phyloP scores from a whole-genome alignment of 352 stramenopile genomes.

The Phytophthora sp. region DNA sequence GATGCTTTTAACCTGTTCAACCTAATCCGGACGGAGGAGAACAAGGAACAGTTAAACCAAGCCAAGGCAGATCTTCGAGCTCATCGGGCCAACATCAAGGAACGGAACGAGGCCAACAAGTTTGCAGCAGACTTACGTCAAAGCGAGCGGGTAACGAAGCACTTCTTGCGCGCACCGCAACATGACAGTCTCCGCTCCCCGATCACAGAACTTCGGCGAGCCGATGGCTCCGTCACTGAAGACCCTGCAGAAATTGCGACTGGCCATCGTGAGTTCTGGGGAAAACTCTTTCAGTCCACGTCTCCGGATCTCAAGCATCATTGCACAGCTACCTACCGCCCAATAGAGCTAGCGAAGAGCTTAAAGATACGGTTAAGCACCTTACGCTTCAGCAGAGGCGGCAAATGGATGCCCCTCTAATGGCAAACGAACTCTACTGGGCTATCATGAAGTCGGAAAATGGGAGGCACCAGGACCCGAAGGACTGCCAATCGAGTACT shows the following conservation, averaged over 20 bases:
- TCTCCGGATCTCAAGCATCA: constrained; percentile 10
- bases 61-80: neutral
- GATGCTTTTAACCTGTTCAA: constrained; percentile 7
- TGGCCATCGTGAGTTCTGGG: constrained; percentile 5
- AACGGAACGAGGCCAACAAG: constrained; percentile 11
- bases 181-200: constrained; percentile 4
- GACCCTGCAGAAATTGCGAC: neutral
- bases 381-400: neutral
- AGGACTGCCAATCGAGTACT: constrained; percentile 20
- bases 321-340: neutral
- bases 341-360: neutral
- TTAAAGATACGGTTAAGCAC: neutral
- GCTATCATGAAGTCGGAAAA: constrained; percentile 20
- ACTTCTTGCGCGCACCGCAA: constrained; percentile 18
- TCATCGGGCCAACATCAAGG: neutral
- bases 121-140: constrained; percentile 16
- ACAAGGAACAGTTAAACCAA: neutral
- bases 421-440: constrained; percentile 17
- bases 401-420: constrained; percentile 3
- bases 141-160: constrained; percentile 1
- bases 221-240: constrained; percentile 3
- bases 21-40: neutral
- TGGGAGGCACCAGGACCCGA: constrained; percentile 12
- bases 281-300: constrained; percentile 10
- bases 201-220: neutral